Conservation (phyloP, 345 rosid genomes). For the Raphanus raphanistrum region DNA sequence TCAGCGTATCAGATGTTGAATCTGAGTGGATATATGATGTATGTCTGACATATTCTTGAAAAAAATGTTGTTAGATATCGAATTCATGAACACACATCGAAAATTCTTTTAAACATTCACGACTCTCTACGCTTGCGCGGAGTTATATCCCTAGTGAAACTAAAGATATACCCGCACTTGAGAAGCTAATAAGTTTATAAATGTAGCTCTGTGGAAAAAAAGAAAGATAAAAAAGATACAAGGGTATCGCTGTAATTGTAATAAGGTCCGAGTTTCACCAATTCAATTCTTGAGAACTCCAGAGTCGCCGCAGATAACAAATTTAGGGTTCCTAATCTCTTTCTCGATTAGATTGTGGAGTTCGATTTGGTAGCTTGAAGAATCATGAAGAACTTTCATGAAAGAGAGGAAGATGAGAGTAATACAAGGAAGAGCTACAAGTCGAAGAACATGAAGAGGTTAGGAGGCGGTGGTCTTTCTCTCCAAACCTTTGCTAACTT, state of each 20-base stretch:
- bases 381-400: slow-evolving; percentile 10
- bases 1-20: too few species aligned
- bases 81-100: too few species aligned
- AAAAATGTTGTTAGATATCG: too few species aligned
- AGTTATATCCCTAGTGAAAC: too few species aligned
- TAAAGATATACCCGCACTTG: too few species aligned
- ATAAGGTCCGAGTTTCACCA: background rate
- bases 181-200: too few species aligned
- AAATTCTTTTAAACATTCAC: too few species aligned
- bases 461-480: slow-evolving; percentile 85
- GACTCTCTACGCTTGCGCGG: too few species aligned
- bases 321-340: background rate
- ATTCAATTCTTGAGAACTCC: background rate
- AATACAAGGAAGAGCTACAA: background rate
- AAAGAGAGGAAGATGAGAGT: background rate
- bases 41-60: too few species aligned
- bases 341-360: background rate
- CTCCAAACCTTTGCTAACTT: slow-evolving; percentile 78
- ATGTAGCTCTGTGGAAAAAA: background rate
- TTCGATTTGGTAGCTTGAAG: background rate
- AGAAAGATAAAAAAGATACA: background rate
- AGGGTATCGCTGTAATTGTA: background rate
- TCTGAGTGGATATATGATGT: too few species aligned
- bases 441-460: slow-evolving; percentile 59
- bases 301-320: background rate